Base-by-base conservation (phyloP, 352 stramenopile species). In the Aphanomyces astaci region DNA sequence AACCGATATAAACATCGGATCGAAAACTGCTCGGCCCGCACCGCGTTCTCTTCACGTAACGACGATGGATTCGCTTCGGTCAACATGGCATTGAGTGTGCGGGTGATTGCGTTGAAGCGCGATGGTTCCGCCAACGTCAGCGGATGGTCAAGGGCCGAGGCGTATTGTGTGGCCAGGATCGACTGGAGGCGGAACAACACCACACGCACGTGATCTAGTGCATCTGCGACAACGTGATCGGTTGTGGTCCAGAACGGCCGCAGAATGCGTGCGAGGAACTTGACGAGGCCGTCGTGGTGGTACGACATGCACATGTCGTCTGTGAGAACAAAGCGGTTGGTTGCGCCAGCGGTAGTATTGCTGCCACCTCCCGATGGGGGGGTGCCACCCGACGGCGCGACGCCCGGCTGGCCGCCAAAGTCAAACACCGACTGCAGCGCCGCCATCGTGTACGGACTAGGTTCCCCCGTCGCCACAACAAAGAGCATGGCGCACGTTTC, bases 401-500 rank as follows among this genome's bases (percentile, higher is more conserved):
- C 64, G 17, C 51, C 51, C 3, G 64, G 64, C n/a, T 22, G 4
- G 24, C 64, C 64, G 33, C 85, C 83, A 46, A 87, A 90, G 51
- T 95, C 85, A 59, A 95, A 95, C 54, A 95, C 91, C 31, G 81
- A 73, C 60, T 92, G 81, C 71, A 94, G 83, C 1, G 86, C 86
- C 25, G 81, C 78, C 89, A 59, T 92, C 81, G 55, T 92, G 80
- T 60, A 78, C 89, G 57, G 90, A 89, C 56, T 89, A 74, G 1
- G 31, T 24, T 31, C 27, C 49, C 13, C 3, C 33, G 66, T 60
- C 3, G 89, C 89, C 31, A 97, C 71, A 0, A 76, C 86, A 39
- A 97, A 84, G 51, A 96, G 84, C 89, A 97, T 96, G 46, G 82
- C 88, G 53, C 85, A 86, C 39, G 94, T 82, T 73, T 96, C 86